Evolutionary conservation across 2,329 filamentous ascomycete species (phyloP), one percentile per base, ranked within the genome.

Genomic region (Fusarium pseudograminearum): DNA sequence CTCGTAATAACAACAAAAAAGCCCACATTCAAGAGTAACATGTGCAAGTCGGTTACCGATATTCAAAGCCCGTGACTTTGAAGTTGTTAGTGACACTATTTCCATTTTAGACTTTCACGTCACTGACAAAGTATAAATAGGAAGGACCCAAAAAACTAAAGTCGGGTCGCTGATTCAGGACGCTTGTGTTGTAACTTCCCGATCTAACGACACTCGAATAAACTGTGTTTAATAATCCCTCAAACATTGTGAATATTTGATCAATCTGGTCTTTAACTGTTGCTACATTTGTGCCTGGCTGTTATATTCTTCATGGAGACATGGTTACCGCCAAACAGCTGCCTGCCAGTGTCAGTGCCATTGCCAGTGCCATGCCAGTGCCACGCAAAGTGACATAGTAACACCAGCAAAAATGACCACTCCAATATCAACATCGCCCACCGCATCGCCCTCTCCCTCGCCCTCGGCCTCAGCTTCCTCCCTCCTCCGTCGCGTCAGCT

Each of bases 401-500:
- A 24, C 48, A 34, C 28, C 14, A 34, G 28, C 41, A 55, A 38
- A 38, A 61, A 69, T 69, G 66, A 30, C 41, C 33, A 56, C 61
- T 41, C 36, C 61, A 65, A 36, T 36, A 24, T 59, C 67, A 48
- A 38, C 46, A 45, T 58, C 66, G 6, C 47, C 56, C 12, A 63
- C 66, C 22, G 14, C 31, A 33, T 67, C 66, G 12, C 56, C 57
- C 18, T 67, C 64, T 6, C n/a, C 67, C 30, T 67, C 66, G 18
- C 56, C 57, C 20, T 67, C 64, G 12, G 26, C 67, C 30, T 68
- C 64, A 30, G 30, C 51, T n/a, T 44, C 67, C 34, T 71, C 67
- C 18, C 67, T 67, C 16, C 67, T 68, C 26, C 63, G 51, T 16
- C 67, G 67, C 26, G 67, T 65, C 28, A 40, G 46, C 4, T 71